A percentile compares a stretch with the other conserved stretches of the same genome.
Conservation (phyloP, 371 early-diverging fungal species). For the Nosema muscidifuracis region DNA sequence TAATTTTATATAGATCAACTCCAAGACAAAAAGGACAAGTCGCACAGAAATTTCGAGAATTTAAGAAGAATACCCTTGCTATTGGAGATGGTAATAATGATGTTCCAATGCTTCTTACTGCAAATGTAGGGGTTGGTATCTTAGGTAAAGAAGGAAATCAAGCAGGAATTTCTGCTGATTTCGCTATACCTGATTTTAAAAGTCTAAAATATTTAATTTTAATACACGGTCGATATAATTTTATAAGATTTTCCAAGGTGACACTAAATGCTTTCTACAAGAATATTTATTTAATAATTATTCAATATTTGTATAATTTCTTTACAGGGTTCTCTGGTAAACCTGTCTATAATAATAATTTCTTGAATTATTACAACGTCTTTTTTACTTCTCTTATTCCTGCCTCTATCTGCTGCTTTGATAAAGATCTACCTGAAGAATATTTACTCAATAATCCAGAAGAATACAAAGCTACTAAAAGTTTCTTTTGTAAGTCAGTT, state of each 20-base stretch:
- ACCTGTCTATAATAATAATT: slow-evolving; percentile 59
- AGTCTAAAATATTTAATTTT: slow-evolving; percentile 65
- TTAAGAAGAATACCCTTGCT: slow-evolving; percentile 69
- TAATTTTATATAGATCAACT: slow-evolving; percentile 68
- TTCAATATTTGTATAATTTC: slow-evolving; percentile 62
- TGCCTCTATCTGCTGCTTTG: slow-evolving; percentile 58
- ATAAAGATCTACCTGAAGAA: slow-evolving; percentile 45
- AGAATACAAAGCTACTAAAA: slow-evolving; percentile 29
- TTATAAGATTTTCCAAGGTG: slow-evolving; percentile 58
- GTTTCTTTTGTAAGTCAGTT: slow-evolving; percentile 25
- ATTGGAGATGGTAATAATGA: slow-evolving; percentile 86
- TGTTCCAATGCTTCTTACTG: slow-evolving; percentile 85
- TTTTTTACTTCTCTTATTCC: slow-evolving; percentile 63
- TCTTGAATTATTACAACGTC: slow-evolving; percentile 62
- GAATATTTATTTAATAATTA: slow-evolving; percentile 58
- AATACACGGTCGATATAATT: slow-evolving; percentile 53
- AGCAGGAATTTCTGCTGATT: slow-evolving; percentile 86
- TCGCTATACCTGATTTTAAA: slow-evolving; percentile 82
- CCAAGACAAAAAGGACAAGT: slow-evolving; percentile 83
- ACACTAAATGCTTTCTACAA: slow-evolving; percentile 62
- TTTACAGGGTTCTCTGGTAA: slow-evolving; percentile 59
- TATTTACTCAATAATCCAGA: slow-evolving; percentile 37
- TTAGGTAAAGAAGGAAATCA: slow-evolving; percentile 89
- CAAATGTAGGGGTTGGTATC: slow-evolving; percentile 86
- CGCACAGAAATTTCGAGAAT: slow-evolving; percentile 75